Evolutionary conservation across 2,329 filamentous ascomycete species (phyloP).

Genomic region (Colletotrichum sp.): DNA sequence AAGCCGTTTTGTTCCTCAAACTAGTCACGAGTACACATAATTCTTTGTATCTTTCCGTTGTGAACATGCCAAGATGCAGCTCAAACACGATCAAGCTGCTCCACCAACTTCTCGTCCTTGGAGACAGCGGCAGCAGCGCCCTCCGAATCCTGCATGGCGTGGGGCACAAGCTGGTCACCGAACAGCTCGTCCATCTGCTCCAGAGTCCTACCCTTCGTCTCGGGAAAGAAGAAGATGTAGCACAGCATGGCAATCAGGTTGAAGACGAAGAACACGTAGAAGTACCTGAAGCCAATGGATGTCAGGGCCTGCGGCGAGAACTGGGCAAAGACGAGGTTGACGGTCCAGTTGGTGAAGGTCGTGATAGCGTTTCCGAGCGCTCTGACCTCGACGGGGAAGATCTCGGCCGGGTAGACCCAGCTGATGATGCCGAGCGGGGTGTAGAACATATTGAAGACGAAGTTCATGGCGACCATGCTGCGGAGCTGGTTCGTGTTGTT

Average conservation of each 20-base stretch:
- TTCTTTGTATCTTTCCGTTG: background rate
- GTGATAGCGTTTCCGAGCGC: constrained; percentile 31
- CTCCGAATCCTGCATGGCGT: constrained; percentile 13
- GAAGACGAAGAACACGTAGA: constrained; percentile 31
- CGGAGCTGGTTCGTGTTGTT: constrained; percentile 29
- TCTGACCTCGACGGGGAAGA: constrained; percentile 40
- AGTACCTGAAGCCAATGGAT: constrained; percentile 50
- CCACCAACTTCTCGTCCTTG: constrained; percentile 10
- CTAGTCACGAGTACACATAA: background rate
- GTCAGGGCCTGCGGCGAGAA: constrained; percentile 49
- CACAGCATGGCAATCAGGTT: constrained; percentile 27
- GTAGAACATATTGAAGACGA: constrained; percentile 35
- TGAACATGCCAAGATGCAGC: background rate
- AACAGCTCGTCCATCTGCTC: constrained; percentile 42
- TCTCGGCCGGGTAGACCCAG: constrained; percentile 42
- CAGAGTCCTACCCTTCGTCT: constrained; percentile 35
- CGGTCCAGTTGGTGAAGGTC: constrained; percentile 32
- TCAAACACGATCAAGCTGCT: constrained; percentile 1
- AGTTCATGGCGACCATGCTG: constrained; percentile 34
- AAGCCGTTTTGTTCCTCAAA: background rate
- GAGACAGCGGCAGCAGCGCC: constrained; percentile 4
- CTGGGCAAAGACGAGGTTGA: constrained; percentile 50
- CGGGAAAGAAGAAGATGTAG: constrained; percentile 32
- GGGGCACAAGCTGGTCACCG: constrained; percentile 24
- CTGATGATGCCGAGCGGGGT: constrained; percentile 47